A percentile compares a stretch with the other conserved stretches of the same genome.
Conservation (phyloP, 2,329 filamentous ascomycete species). For the Aspergillus latus region DNA sequence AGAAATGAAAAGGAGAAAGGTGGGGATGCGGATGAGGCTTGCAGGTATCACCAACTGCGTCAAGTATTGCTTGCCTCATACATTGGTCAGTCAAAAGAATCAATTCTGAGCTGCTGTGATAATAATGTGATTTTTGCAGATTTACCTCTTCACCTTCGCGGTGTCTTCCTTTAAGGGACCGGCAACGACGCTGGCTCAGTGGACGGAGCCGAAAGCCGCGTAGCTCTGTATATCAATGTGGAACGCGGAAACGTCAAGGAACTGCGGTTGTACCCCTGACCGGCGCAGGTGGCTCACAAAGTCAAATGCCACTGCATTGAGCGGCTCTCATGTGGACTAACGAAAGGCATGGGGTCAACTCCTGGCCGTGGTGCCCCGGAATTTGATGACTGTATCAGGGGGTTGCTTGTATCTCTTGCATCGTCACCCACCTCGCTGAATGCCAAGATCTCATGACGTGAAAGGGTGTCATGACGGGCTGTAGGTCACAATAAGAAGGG, state of each 20-base stretch:
- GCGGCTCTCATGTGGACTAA: constrained; percentile 11
- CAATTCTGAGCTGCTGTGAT: constrained; percentile 21
- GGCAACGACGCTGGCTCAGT: constrained; percentile 16
- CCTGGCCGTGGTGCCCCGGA: constrained; percentile 2
- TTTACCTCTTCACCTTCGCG: constrained; percentile 16
- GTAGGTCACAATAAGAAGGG: constrained; percentile 14
- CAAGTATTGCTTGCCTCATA: constrained; percentile 11
- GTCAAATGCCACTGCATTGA: constrained; percentile 14
- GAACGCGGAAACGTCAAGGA: constrained; percentile 18
- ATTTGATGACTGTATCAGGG: constrained; percentile 18
- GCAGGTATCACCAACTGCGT: constrained; percentile 18
- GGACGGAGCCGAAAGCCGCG: constrained; percentile 2
- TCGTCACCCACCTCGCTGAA: constrained; percentile 6
- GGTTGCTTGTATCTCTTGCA: constrained; percentile 6
- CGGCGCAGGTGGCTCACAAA: constrained; percentile 19
- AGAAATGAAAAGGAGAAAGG: constrained; percentile 1
- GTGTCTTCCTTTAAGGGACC: constrained; percentile 1
- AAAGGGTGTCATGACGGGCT: constrained; percentile 5
- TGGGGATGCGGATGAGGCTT: constrained; percentile 11
- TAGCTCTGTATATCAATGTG: constrained; percentile 15
- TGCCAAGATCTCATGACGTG: constrained; percentile 19
- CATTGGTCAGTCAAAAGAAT: constrained; percentile 20
- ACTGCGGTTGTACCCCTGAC: constrained; percentile 19
- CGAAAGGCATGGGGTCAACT: constrained; percentile 7
- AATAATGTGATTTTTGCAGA: constrained; percentile 25